Percentiles rank a stretch among this genome's conserved stretches.
Evolutionary conservation across 2,329 filamentous ascomycete species (phyloP).

Genomic region (Verticillium tricorpus): DNA sequence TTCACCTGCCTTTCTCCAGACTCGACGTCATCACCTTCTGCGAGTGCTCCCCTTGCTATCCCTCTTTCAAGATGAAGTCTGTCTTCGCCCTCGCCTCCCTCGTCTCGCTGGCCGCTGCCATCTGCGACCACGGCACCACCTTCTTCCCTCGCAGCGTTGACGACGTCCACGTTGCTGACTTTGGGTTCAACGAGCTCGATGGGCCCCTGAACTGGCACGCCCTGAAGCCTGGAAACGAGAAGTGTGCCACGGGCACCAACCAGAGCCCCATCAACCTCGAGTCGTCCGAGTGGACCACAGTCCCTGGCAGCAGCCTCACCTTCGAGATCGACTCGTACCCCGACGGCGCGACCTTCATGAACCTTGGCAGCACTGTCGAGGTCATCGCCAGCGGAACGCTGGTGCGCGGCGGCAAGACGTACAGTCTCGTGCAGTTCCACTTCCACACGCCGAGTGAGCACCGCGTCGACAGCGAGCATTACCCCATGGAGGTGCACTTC

Average conservation of each 20-base stretch:
- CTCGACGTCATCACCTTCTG: neutral
- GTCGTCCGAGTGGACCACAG: constrained; percentile 11
- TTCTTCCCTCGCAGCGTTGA: constrained; percentile 20
- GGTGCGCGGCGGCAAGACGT: constrained; percentile 30
- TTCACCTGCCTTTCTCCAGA: neutral
- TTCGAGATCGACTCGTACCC: constrained; percentile 29
- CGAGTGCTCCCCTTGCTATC: neutral
- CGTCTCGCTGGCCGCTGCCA: constrained; percentile 16
- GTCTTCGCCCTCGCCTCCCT: constrained; percentile 12
- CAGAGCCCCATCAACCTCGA: constrained; percentile 55
- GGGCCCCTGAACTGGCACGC: constrained; percentile 51
- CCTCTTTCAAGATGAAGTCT: constrained; percentile 15
- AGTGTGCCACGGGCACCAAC: constrained; percentile 41
- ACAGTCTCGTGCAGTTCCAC: constrained; percentile 50
- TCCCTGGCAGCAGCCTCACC: constrained; percentile 23
- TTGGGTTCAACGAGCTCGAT: constrained; percentile 33
- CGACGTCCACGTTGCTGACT: constrained; percentile 25
- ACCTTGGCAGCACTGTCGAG: constrained; percentile 48
- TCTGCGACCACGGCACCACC: constrained; percentile 30
- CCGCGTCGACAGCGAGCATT: constrained; percentile 37
- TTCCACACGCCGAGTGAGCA: constrained; percentile 60
- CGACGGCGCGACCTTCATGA: constrained; percentile 39
- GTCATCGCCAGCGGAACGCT: constrained; percentile 45
- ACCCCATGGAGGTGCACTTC: constrained; percentile 35
- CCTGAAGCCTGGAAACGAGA: constrained; percentile 35